These are phyloP conservation scores for Dissoconium aciculare DNA, from an alignment of 2,329 filamentous ascomycete species.

Conservation along the genomic window DNA sequence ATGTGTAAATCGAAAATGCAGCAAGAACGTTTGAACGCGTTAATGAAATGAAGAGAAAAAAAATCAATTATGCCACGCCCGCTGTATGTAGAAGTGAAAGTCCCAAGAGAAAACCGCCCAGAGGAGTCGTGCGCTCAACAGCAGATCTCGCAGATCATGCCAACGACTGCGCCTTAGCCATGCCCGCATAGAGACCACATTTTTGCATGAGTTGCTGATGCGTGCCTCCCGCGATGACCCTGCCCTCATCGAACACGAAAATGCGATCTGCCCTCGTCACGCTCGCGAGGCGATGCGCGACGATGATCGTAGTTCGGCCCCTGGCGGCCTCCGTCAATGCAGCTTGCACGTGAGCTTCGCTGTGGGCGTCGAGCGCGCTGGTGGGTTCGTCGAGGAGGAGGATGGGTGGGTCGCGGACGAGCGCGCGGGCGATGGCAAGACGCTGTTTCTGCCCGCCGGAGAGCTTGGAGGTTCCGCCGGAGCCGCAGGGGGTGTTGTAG, in stretches of 20 bases:
- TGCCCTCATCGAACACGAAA: slow-evolving; percentile 57
- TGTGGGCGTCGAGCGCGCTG: slow-evolving; percentile 32
- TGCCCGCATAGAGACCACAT: slow-evolving; percentile 29
- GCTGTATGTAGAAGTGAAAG: too few relatives aligned
- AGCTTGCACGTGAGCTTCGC: slow-evolving; percentile 29
- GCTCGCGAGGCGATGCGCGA: slow-evolving; percentile 63
- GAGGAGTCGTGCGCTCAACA: too few relatives aligned
- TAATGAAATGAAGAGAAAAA: too few relatives aligned
- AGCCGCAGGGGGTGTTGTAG: slow-evolving; percentile 32
- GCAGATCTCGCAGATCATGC: too few relatives aligned
- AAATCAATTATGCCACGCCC: too few relatives aligned
- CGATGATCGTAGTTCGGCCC: slow-evolving; percentile 51
- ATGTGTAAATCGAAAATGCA: too few relatives aligned
- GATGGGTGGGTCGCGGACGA: slow-evolving; percentile 32
- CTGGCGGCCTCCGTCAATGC: slow-evolving; percentile 28
- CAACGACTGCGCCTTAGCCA: slow-evolving; percentile 24
- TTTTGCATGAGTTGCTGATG: slow-evolving; percentile 40
- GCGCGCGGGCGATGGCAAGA: slow-evolving; percentile 32
- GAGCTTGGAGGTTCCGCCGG: slow-evolving; percentile 25
- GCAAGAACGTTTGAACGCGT: too few relatives aligned
- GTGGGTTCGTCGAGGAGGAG: slow-evolving; percentile 35
- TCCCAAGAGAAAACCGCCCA: too few relatives aligned
- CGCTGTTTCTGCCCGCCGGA: slow-evolving; percentile 34
- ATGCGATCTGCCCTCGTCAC: slow-evolving; percentile 69
- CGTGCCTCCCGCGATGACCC: slow-evolving; percentile 45